These are phyloP conservation scores for Kalmusia sp. DNA, from an alignment of 2,329 filamentous ascomycete genomes.

Conservation along the genomic window DNA sequence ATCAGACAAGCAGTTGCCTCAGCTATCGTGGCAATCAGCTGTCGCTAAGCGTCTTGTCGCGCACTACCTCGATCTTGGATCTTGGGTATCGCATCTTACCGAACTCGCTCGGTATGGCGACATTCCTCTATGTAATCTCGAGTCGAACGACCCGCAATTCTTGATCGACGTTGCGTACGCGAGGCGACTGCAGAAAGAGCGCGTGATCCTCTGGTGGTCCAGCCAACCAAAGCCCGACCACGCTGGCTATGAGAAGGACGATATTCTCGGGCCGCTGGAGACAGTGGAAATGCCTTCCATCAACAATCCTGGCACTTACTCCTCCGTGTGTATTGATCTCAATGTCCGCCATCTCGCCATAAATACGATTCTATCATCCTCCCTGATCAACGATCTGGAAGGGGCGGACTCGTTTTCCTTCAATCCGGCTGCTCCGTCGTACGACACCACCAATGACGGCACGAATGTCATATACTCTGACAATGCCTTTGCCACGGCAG, in stretches of 20 bases:
- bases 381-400: slow-evolving; percentile 94
- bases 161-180: slow-evolving; percentile 97
- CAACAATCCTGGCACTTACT: slow-evolving; percentile 92
- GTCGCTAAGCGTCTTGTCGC: slow-evolving; percentile 84
- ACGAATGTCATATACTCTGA: slow-evolving; percentile 79
- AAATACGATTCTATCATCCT: slow-evolving; percentile 96
- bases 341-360: slow-evolving; percentile 94
- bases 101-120: slow-evolving; percentile 91
- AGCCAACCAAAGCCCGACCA: slow-evolving; percentile 86
- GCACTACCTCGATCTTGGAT: slow-evolving; percentile 90
- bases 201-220: slow-evolving; percentile 98
- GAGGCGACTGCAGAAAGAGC: slow-evolving; percentile 84
- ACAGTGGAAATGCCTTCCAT: slow-evolving; percentile 89
- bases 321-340: slow-evolving; percentile 94
- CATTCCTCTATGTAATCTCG: slow-evolving; percentile 92
- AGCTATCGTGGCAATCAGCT: slow-evolving; percentile 91
- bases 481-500: slow-evolving; percentile 90
- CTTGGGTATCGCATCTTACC: slow-evolving; percentile 89
- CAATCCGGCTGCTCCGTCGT: slow-evolving; percentile 73
- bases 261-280: slow-evolving; percentile 82
- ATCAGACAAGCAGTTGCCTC: slow-evolving; percentile 84
- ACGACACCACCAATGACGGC: slow-evolving; percentile 67
- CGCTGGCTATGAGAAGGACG: slow-evolving; percentile 92
- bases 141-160: slow-evolving; percentile 91
- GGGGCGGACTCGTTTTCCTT: slow-evolving; percentile 86